Conservation (phyloP, 306 rosid species). For the Ochetophila trinervis region DNA sequence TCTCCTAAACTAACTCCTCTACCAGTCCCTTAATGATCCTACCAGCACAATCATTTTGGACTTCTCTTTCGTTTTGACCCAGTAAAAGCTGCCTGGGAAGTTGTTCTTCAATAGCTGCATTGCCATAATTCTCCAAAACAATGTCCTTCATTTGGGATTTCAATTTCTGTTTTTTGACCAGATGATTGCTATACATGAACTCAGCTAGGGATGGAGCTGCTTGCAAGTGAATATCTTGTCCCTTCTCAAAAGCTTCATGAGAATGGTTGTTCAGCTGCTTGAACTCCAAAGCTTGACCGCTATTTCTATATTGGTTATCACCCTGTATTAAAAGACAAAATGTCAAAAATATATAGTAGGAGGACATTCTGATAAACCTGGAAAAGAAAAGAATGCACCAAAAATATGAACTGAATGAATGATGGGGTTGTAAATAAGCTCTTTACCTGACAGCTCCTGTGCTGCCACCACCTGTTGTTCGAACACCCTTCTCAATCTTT, state of each 20-base stretch:
- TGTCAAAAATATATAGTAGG: too few relatives aligned
- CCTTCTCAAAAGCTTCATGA: constrained; percentile 71
- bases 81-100: constrained; percentile 64
- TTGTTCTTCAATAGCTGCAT: constrained; percentile 51
- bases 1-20: too few relatives aligned
- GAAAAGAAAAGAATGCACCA: not conserved
- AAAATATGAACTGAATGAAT: not conserved
- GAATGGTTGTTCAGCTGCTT: constrained; percentile 57
- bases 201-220: constrained; percentile 82
- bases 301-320: constrained; percentile 56
- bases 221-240: constrained; percentile 71
- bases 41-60: constrained; percentile 74
- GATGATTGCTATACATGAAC: constrained; percentile 57
- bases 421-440: not conserved
- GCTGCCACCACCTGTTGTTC: constrained; percentile 71
- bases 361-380: not conserved
- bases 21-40: constrained; percentile 67
- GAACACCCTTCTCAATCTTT: constrained; percentile 72
- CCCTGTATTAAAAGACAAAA: constrained; percentile 31
- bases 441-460: constrained; percentile 67
- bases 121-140: constrained; percentile 62
- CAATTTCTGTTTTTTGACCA: constrained; percentile 58
- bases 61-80: constrained; percentile 68
- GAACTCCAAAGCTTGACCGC: constrained; percentile 69
- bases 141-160: constrained; percentile 56